phyloP scores from a whole-genome alignment of 1,284 basidiomycete species.

The Papiliotrema laurentii region DNA sequence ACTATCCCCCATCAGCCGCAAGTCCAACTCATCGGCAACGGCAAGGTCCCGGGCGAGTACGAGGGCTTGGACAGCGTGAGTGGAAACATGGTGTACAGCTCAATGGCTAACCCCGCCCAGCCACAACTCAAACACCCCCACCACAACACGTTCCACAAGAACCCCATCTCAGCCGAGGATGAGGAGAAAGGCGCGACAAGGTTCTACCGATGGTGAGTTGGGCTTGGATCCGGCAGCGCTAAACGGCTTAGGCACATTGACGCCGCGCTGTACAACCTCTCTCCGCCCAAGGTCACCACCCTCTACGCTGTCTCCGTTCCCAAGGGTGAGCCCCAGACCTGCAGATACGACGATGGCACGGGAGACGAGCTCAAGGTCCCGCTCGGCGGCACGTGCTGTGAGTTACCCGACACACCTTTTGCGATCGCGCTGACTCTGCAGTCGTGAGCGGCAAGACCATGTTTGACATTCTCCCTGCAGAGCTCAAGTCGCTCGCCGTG shows the following conservation, averaged over 20 bases:
- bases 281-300: conserved; percentile 83
- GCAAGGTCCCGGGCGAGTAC: conserved; percentile 61
- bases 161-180: conserved; percentile 68
- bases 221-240: neutral
- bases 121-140: conserved; percentile 65
- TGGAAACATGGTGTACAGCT: conserved; percentile 1
- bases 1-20: conserved; percentile 79
- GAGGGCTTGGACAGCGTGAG: conserved; percentile 66
- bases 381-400: conserved; percentile 79
- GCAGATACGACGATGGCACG: conserved; percentile 83
- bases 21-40: conserved; percentile 81
- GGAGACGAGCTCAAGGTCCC: conserved; percentile 77
- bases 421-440: conserved; percentile 11
- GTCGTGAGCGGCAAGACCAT: conserved; percentile 67
- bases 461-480: conserved; percentile 72
- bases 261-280: conserved; percentile 80
- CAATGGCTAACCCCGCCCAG: conserved; percentile 9
- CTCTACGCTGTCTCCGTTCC: conserved; percentile 78
- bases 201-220: conserved; percentile 70
- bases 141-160: conserved; percentile 86
- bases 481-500: conserved; percentile 79
- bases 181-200: conserved; percentile 69
- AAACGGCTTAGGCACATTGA: conserved; percentile 65
- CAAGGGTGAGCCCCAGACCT: conserved; percentile 60
- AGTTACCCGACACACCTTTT: conserved; percentile 22